Percentiles rank a stretch among this genome's conserved stretches.
Conservation (phyloP, 2,329 filamentous ascomycete species). For the Colletotrichum agaves region DNA sequence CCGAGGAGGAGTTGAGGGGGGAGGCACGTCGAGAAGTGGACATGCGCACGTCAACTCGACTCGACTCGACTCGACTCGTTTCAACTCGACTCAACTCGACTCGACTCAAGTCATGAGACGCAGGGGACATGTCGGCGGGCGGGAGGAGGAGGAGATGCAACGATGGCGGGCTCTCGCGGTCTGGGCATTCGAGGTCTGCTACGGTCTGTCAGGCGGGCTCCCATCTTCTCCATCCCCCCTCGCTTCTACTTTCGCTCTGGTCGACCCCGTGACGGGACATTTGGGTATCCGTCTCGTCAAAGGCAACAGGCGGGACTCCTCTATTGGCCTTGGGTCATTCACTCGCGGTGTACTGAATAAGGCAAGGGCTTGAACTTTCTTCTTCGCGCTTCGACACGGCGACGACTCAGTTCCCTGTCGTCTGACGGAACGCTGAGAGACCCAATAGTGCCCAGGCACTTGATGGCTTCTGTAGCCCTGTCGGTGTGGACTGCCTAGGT, state of each 20-base stretch:
- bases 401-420: slow-evolving; percentile 30
- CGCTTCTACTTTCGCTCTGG: too few relatives aligned
- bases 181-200: background rate
- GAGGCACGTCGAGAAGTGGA: too few relatives aligned
- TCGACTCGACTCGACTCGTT: too few relatives aligned
- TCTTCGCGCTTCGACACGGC: slow-evolving; percentile 19
- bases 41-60: too few relatives aligned
- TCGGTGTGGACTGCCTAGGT: too few relatives aligned
- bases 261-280: too few relatives aligned
- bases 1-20: too few relatives aligned
- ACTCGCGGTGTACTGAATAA: slow-evolving; percentile 5
- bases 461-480: slow-evolving; percentile 4
- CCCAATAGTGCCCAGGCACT: background rate
- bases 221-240: too few relatives aligned
- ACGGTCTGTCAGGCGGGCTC: too few relatives aligned
- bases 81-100: slow-evolving; percentile 1
- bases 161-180: slow-evolving; percentile 9
- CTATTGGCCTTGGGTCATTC: background rate
- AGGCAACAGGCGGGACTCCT: background rate
- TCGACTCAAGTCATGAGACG: background rate
- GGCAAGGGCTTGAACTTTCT: slow-evolving; percentile 27
- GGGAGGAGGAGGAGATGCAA: background rate
- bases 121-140: background rate
- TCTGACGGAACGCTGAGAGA: slow-evolving; percentile 1
- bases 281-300: background rate